Evolutionary conservation across 306 rosid species (phyloP), one percentile per base, ranked within the genome.

Genomic region (Cicer cuneatum): DNA sequence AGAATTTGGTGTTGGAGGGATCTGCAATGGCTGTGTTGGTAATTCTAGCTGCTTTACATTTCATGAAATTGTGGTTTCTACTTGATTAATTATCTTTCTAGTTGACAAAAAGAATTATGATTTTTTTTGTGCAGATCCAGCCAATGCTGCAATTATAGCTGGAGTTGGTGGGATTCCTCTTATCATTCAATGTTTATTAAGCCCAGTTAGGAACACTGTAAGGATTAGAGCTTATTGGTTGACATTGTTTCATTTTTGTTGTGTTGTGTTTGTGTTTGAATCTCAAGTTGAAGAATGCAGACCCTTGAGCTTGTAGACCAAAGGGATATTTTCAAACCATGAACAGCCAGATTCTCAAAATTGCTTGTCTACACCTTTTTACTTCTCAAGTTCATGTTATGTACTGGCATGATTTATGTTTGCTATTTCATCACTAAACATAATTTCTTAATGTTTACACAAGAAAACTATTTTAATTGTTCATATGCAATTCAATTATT

Each of bases 191-290:
- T 93, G 94, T 71, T 78, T 91, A 75, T 93, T 97, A 74, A 93
- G 97, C 81, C 97, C 93, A 1, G 98, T 91, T 43, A 87, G 82
- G 76, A 93, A 89, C 89, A 93, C 94, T 68, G 94, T 93, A 87
- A 85, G 97, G 41, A 74, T 57, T 38, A 68, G 14, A 69, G 37
- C 71, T 72, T 80, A 46, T 7, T 77, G 19, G 37, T 69, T 75
- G 15, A 46, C 38, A 53, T 8, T 74, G 46, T 37, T 71, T 77
- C 7, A 7, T 43, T 14, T 14, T 19, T 16, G 18, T 66, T 35
- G 59, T 12, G 21, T 69, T 10, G 5, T 56, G 70, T 62, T 65
- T 80, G 15, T 38, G 80, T 41, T 63, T 54, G 39, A 49, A 43
- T 42, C 68, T 41, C 47, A 48, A 62, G 42, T 51, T 69, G 40